phyloP scores from a whole-genome alignment of 2,329 filamentous ascomycete species.

The Balansia obtecta region DNA sequence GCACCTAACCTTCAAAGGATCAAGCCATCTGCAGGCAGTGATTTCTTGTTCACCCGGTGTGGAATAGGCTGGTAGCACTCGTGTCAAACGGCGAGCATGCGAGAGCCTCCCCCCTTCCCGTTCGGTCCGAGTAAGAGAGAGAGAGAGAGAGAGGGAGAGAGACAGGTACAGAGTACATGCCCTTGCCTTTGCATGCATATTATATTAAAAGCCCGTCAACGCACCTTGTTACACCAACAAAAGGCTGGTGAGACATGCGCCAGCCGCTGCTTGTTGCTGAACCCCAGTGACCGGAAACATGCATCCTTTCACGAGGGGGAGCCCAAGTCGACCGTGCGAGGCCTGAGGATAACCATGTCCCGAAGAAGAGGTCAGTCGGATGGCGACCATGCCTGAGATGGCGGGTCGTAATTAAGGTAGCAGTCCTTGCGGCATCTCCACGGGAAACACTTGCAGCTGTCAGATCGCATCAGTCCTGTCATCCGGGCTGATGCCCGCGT shows the following conservation, averaged over 20 bases:
- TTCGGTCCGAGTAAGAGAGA: conserved; percentile 1
- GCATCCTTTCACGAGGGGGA: too few relatives aligned
- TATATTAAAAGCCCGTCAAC: too few relatives aligned
- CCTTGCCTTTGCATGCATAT: too few relatives aligned
- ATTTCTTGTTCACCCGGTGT: not conserved
- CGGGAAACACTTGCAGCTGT: not conserved
- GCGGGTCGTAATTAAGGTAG: not conserved
- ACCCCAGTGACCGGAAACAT: too few relatives aligned
- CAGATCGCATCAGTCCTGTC: not conserved
- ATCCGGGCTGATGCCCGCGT: not conserved
- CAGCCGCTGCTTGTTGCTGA: not conserved
- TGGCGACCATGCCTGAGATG: too few relatives aligned
- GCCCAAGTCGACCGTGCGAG: too few relatives aligned
- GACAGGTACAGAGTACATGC: too few relatives aligned
- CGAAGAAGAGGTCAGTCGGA: too few relatives aligned
- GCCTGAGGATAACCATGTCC: not conserved
- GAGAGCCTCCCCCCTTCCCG: too few relatives aligned
- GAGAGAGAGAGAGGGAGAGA: not conserved
- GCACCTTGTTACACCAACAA: too few relatives aligned
- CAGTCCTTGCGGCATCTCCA: not conserved
- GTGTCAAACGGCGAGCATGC: not conserved
- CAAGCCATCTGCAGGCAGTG: not conserved
- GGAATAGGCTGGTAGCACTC: not conserved
- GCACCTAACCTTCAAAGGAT: not conserved
- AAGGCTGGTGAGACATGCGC: not conserved